phyloP scores from a whole-genome alignment of 139 green algal species.

The Astrephomene gubernaculifera region DNA sequence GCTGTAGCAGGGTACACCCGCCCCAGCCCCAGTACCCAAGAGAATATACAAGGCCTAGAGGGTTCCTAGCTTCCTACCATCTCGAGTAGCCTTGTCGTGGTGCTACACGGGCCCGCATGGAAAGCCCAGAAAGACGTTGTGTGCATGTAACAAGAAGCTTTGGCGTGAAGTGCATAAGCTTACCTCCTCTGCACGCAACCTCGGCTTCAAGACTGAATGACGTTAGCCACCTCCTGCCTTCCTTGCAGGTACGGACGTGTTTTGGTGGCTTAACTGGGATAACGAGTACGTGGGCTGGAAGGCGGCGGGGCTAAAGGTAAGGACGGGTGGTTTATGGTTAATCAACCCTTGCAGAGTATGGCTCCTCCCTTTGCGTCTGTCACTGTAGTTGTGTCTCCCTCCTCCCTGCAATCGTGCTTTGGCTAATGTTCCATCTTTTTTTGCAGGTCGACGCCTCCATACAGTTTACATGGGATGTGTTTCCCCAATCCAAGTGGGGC shows the following conservation, averaged over 20 bases:
- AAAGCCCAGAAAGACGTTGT: not conserved
- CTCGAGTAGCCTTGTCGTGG: not conserved
- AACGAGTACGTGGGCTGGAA: slow-evolving; percentile 37
- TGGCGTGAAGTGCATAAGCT: not conserved
- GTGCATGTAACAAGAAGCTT: not conserved
- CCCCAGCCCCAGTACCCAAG: too few relatives aligned
- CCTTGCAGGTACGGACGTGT: slow-evolving; percentile 29
- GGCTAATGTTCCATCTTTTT: not conserved
- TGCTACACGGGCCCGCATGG: not conserved
- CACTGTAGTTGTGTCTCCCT: not conserved
- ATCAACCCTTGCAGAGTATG: not conserved
- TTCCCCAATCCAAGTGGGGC: slow-evolving; percentile 30
- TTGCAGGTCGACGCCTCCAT: slow-evolving; percentile 31
- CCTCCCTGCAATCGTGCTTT: not conserved
- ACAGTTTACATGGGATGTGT: slow-evolving; percentile 39
- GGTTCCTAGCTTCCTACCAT: not conserved
- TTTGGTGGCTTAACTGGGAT: slow-evolving; percentile 56
- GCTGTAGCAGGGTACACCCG: too few relatives aligned
- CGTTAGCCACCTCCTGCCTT: not conserved
- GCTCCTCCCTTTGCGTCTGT: not conserved
- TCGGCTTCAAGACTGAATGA: not conserved
- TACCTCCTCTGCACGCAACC: too few relatives aligned
- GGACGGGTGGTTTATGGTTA: not conserved
- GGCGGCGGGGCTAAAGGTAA: slow-evolving; percentile 16
- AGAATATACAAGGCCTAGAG: too few relatives aligned